Evolutionary conservation across 2,329 filamentous ascomycete species (phyloP), one percentile per base, ranked within the genome.

Genomic region (Cercospora janseana): DNA sequence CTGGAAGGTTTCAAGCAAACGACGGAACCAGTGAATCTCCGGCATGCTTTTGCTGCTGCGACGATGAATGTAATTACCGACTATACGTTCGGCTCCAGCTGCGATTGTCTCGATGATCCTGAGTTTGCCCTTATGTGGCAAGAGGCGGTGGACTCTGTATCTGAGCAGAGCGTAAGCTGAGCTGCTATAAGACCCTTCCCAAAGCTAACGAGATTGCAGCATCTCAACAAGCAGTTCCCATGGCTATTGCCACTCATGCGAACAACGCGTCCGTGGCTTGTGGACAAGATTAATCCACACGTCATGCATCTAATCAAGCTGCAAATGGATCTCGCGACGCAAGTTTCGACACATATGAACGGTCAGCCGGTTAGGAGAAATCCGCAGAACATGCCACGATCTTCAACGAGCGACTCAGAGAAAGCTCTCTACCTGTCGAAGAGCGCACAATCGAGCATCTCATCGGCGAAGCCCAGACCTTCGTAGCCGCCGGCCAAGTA

Each of bases 401-500:
- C 37, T 56, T 56, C 37, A 20, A 49, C 23, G 38, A 37, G 21
- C 27, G 43, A 15, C 29, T 43, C 2, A 41, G 24, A 37, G 16
- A 20, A 7, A 16, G 21, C 8, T 41, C 37, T 26, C 44, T 52
- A 15, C 50, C 44, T 4, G 31, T n/a, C 10, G 23, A 29, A 9
- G 50, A 52, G 16, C 35, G 27, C 8, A 38, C 29, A 6, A 34
- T 43, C 16, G 34, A 32, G 28, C 51, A 47, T 18, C 31, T 52
- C 6, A 29, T 43, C 8, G 27, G 26, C 2, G 75, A 77, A 62
- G 69, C 68, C 1, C 68, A 71, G 56, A 68, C 69, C 0, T 61
- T 78, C 44, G 65, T 77, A 51, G 74, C 74, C 52, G 75, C 69
- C 2, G 75, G 74, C 4, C 66, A 66, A 9, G 72, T 76, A 46